Conservation (phyloP, 352 stramenopile species). For the Globisporangium barbulae region DNA sequence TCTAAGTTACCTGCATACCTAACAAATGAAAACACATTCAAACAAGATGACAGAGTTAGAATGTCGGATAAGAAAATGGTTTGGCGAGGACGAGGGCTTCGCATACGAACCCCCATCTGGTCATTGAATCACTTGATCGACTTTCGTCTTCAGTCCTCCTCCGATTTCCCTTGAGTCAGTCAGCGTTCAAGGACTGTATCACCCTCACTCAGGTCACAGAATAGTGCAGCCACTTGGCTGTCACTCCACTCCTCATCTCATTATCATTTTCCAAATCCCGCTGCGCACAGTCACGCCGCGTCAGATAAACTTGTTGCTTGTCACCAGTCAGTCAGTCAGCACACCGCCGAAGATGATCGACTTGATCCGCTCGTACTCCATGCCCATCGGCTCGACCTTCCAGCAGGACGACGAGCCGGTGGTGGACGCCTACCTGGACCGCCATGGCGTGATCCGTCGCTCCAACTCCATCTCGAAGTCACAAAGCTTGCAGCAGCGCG, state of each 20-base stretch:
- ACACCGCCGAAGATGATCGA: slow-evolving; percentile 2
- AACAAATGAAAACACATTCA: not conserved
- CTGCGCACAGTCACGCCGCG: not conserved
- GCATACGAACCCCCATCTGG: not conserved
- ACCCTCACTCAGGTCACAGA: not conserved
- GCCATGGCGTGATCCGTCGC: slow-evolving; percentile 40
- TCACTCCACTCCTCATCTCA: not conserved
- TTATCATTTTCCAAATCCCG: not conserved
- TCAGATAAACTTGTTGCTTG: not conserved
- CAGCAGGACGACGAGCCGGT: slow-evolving; percentile 20
- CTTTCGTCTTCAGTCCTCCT: slow-evolving; percentile 3
- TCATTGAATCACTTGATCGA: not conserved
- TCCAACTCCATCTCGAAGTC: slow-evolving; percentile 23
- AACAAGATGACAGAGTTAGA: not conserved
- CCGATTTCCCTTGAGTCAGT: not conserved
- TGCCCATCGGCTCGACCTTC: slow-evolving; percentile 17
- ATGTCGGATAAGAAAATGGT: slow-evolving; percentile 5
- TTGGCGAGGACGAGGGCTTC: not conserved
- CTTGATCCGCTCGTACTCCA: slow-evolving; percentile 9
- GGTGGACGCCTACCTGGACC: slow-evolving; percentile 34
- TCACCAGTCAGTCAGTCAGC: not conserved
- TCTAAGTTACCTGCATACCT: not conserved
- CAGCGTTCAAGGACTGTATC: not conserved
- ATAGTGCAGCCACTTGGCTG: not conserved
- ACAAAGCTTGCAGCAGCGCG: slow-evolving; percentile 18